Conservation (phyloP, 2,329 filamentous ascomycete genomes). For the Phoma herbarum region DNA sequence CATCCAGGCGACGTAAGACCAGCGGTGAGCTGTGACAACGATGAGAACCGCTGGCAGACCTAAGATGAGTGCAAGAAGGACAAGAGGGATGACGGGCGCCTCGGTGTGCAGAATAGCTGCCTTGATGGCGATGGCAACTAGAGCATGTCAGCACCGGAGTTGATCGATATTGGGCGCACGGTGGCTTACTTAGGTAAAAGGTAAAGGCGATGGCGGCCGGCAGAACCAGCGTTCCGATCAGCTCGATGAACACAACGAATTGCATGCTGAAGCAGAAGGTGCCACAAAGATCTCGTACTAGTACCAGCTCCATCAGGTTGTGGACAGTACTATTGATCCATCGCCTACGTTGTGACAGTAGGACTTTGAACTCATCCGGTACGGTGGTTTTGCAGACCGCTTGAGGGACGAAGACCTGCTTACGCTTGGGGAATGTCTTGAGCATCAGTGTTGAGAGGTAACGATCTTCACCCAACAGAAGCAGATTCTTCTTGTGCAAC, state of each 20-base stretch:
- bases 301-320: conserved; percentile 96
- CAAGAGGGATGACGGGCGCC: conserved; percentile 86
- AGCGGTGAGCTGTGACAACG: conserved; percentile 89
- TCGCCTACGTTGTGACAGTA: conserved; percentile 91
- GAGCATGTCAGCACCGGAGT: conserved; percentile 37
- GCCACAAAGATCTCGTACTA: conserved; percentile 94
- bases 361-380: conserved; percentile 88
- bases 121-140: conserved; percentile 86
- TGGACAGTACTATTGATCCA: conserved; percentile 99
- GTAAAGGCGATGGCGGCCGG: conserved; percentile 97
- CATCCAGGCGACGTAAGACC: conserved; percentile 96
- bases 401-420: conserved; percentile 98
- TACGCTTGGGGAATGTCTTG: conserved; percentile 97
- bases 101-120: conserved; percentile 62
- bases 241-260: conserved; percentile 94
- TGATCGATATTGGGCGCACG: conserved; percentile 9
- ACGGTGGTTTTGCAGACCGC: conserved; percentile 99
- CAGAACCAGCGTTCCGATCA: conserved; percentile 91
- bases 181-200: conserved; percentile 85
- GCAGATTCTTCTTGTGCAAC: conserved; percentile 94
- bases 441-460: conserved; percentile 98
- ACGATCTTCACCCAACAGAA: conserved; percentile 91
- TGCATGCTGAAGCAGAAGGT: conserved; percentile 99
- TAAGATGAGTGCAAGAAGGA: conserved; percentile 88
- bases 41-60: conserved; percentile 93